Evolutionary conservation across 2,329 filamentous ascomycete species (phyloP), one percentile per base, ranked within the genome.

Genomic region (Fulvia fulva): DNA sequence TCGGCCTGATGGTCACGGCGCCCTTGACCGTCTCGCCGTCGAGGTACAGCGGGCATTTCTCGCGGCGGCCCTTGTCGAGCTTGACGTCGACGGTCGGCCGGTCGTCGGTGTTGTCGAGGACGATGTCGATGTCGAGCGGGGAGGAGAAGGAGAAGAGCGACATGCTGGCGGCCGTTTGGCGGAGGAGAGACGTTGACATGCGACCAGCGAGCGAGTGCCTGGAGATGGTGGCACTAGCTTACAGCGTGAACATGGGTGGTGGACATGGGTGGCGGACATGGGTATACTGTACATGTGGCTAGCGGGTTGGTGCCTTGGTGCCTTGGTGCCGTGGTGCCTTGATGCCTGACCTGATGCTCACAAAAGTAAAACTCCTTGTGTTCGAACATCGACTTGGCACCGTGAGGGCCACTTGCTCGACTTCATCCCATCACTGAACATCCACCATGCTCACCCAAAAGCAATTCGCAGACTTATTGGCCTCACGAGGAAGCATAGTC

Each of bases 11-110:
- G 7, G 94, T 99, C 61, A 99, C 92, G 53, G 89, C 89, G 70
- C 93, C 94, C 81, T 96, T 97, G 72, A 99, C 93, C 44, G 92
- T 97, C 80, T 99, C 94, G 68, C 95, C 94, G 73, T 99, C 94
- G 82, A 96, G 92, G 76, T 96, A 99, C 63, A 99, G 82, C 59
- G 94, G 94, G 51, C 92, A 92, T 80, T 97, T 96, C 77, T 99
- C 94, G 72, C 92, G 89, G 68, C 93, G 86, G 80, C 92, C 95
- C 86, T 97, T 97, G 79, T 97, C 94, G 67, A 97, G 88, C 83
- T 96, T 96, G 78, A 96, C 90, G 74, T 99, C 94, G 65, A 99
- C 91, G 78, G 94, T 96, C 69, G 91, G 87, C 71, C 94, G 88
- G 70, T 96, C 90, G 78, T 97, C 94, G 75, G 87, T 87, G 78